phyloP scores from a whole-genome alignment of 164 flowering plant genomes.

The Umbilicus rupestris region DNA sequence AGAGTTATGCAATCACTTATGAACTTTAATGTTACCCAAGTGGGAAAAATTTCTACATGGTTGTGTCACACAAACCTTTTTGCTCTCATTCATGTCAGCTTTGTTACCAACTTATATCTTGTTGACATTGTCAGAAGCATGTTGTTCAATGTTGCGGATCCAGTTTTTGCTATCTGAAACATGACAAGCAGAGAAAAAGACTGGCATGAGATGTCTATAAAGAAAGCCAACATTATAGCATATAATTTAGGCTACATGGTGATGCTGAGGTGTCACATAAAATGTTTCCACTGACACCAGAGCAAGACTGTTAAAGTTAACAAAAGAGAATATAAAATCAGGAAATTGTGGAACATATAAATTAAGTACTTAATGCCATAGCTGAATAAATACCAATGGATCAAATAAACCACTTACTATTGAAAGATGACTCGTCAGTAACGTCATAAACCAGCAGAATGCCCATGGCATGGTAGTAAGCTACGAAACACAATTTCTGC shows the following conservation, averaged over 20 bases:
- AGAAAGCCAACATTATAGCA: not conserved
- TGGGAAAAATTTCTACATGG: not conserved
- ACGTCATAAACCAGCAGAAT: conserved; percentile 39
- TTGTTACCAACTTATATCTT: conserved; percentile 33
- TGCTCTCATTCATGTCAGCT: conserved; percentile 39
- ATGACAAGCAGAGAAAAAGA: not conserved
- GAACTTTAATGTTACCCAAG: not conserved
- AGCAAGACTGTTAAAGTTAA: no score
- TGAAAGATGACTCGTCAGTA: conserved; percentile 37
- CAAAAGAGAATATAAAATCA: not conserved
- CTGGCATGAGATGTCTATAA: not conserved
- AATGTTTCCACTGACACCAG: not conserved
- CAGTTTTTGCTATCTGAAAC: conserved; percentile 24
- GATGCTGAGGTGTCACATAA: not conserved
- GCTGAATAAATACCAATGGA: not conserved
- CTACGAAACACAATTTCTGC: conserved; percentile 14
- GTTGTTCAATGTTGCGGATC: conserved; percentile 32
- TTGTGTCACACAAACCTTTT: conserved; percentile 19
- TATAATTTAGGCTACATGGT: not conserved
- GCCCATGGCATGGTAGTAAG: conserved; percentile 39
- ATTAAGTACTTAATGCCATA: not conserved
- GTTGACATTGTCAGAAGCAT: conserved; percentile 31
- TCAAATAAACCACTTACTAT: conserved; percentile 18
- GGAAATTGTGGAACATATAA: not conserved
- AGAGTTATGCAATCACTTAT: not conserved